phyloP scores from a whole-genome alignment of 768 basidiomycete genomes.

The Albatrellus ellisii region DNA sequence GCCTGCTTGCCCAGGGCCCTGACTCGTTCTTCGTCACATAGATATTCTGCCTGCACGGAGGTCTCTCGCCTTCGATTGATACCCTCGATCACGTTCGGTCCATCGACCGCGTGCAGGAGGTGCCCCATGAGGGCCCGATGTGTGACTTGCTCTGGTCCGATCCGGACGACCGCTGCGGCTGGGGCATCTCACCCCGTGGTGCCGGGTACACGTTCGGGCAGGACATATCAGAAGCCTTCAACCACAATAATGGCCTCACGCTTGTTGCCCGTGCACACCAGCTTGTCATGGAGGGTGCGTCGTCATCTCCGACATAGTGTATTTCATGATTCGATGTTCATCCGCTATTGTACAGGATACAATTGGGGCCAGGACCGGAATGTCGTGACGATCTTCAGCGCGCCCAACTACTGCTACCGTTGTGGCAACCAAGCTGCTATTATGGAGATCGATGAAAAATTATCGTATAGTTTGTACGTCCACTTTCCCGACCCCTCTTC shows the following conservation, averaged over 20 bases:
- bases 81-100: slow-evolving; percentile 98
- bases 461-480: slow-evolving; percentile 87
- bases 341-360: slow-evolving; percentile 36
- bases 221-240: slow-evolving; percentile 98
- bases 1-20: not conserved
- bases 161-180: slow-evolving; percentile 97
- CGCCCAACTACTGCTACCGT: slow-evolving; percentile 99
- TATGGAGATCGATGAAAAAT: slow-evolving; percentile 99
- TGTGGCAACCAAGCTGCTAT: slow-evolving; percentile 99
- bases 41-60: slow-evolving; percentile 99
- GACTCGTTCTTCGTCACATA: slow-evolving; percentile 21
- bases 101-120: slow-evolving; percentile 98
- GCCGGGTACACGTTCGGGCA: slow-evolving; percentile 99
- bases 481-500: not conserved
- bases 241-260: slow-evolving; percentile 97
- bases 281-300: slow-evolving; percentile 90
- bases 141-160: slow-evolving; percentile 99
- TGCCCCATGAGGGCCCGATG: slow-evolving; percentile 99
- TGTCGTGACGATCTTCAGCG: slow-evolving; percentile 98
- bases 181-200: slow-evolving; percentile 98
- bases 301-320: not conserved
- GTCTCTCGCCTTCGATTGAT: slow-evolving; percentile 97
- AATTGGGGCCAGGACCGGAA: slow-evolving; percentile 99
- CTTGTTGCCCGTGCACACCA: slow-evolving; percentile 92
- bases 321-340: slow-evolving; percentile 7